A percentile compares a stretch with the other conserved stretches of the same genome.
phyloP scores from a whole-genome alignment of 495 filamentous ascomycete genomes.

The Lasiosphaeriaceae sp. region DNA sequence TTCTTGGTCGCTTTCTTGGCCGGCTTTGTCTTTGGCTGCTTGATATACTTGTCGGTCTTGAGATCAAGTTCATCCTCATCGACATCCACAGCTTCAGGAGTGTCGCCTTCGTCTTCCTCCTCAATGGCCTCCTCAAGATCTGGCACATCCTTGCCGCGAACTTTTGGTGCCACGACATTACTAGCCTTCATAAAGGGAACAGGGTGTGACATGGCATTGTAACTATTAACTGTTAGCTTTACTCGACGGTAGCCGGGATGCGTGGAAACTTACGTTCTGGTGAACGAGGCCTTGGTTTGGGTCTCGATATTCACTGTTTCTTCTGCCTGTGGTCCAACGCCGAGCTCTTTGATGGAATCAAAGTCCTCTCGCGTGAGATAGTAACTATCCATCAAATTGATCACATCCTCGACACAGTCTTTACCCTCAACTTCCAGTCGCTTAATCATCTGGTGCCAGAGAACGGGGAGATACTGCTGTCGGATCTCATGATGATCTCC shows the following conservation, averaged over 20 bases:
- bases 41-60: conserved; percentile 94
- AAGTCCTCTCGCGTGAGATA: conserved; percentile 95
- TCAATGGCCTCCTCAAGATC: conserved; percentile 96
- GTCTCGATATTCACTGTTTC: conserved; percentile 71
- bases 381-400: conserved; percentile 94
- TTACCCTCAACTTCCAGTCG: conserved; percentile 69
- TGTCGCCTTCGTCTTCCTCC: conserved; percentile 77
- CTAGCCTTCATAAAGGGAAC: conserved; percentile 94
- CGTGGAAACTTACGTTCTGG: conserved; percentile 58
- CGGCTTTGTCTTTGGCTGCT: conserved; percentile 72
- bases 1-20: conserved; percentile 47
- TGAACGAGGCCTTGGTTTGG: conserved; percentile 85
- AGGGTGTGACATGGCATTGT: conserved; percentile 83
- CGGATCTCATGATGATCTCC: conserved; percentile 93
- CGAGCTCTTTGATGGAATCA: conserved; percentile 87
- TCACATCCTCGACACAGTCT: conserved; percentile 65
- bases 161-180: conserved; percentile 65
- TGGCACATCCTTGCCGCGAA: conserved; percentile 70
- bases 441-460: conserved; percentile 81
- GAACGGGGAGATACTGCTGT: conserved; percentile 84
- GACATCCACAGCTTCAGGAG: conserved; percentile 55
- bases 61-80: conserved; percentile 68
- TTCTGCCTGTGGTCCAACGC: conserved; percentile 77
- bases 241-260: background rate
- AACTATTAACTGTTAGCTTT: conserved; percentile 46